Evolutionary conservation across 305 asterid genomes (phyloP).

Genomic region (Solanum hybrid): DNA sequence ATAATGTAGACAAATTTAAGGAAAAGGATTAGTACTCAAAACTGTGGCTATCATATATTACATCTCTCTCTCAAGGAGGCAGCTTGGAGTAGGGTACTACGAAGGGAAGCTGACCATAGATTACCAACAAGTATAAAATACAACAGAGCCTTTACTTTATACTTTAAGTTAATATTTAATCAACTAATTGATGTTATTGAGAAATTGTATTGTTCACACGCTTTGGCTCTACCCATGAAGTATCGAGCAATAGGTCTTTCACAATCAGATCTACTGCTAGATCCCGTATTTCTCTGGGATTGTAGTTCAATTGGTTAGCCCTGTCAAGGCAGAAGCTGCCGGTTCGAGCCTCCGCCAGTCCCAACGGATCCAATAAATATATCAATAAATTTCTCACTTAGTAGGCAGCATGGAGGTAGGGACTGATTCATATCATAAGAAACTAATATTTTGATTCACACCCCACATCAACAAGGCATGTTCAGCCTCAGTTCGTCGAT

Average conservation of each 20-base stretch:
- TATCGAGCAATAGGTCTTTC: neutral
- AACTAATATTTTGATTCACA: neutral
- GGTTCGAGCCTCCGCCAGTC: neutral
- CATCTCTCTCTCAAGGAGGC: neutral
- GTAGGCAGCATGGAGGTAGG: neutral
- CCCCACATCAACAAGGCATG: neutral
- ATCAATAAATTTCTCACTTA: neutral
- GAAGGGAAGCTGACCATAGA: neutral
- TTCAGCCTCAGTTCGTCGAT: neutral
- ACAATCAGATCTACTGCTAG: neutral
- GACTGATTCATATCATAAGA: neutral
- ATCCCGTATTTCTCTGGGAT: neutral
- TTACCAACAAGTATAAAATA: neutral
- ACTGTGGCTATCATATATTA: neutral
- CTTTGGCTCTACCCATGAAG: neutral
- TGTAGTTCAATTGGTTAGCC: neutral
- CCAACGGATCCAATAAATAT: neutral
- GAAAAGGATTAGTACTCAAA: neutral
- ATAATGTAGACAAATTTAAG: neutral
- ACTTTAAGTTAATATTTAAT: neutral
- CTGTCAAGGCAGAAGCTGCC: neutral
- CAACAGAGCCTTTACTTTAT: neutral
- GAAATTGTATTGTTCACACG: neutral
- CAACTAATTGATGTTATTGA: neutral
- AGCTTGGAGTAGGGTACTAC: neutral